Percentiles rank a stretch among this genome's conserved stretches.
Evolutionary conservation across 2,329 filamentous ascomycete genomes (phyloP).

Genomic region (Aspergillus quadricinctus): DNA sequence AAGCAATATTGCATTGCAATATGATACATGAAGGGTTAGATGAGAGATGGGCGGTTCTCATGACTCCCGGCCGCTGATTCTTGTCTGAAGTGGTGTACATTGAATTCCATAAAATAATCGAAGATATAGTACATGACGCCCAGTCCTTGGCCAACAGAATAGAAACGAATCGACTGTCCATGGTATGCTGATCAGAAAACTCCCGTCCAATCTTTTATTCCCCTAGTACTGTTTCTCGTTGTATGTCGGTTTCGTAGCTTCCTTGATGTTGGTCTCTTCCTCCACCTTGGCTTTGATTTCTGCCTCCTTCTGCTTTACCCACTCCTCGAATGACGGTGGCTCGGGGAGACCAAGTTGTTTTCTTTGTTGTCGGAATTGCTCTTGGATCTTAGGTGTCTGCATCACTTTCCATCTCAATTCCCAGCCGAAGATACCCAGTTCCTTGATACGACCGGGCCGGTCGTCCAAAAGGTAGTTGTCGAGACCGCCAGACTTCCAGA

Average conservation of each 20-base stretch:
- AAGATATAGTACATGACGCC: constrained; percentile 1
- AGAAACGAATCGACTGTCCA: constrained; percentile 2
- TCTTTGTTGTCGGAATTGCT: constrained; percentile 63
- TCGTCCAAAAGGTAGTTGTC: constrained; percentile 86
- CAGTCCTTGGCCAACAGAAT: neutral
- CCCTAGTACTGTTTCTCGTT: constrained; percentile 26
- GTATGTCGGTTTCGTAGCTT: constrained; percentile 28
- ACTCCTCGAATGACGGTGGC: constrained; percentile 40
- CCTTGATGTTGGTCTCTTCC: constrained; percentile 30
- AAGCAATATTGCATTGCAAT: neutral
- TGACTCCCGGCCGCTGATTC: neutral
- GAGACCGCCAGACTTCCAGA: constrained; percentile 81
- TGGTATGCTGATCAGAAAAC: neutral
- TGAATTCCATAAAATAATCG: neutral
- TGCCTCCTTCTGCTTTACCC: constrained; percentile 40
- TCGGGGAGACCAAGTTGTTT: constrained; percentile 60
- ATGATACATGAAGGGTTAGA: neutral
- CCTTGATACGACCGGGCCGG: constrained; percentile 72
- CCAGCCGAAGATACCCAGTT: constrained; percentile 89
- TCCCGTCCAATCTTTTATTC: constrained; percentile 1
- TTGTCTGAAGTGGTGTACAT: neutral
- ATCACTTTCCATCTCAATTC: constrained; percentile 83
- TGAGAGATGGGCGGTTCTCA: neutral
- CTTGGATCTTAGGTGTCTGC: constrained; percentile 66
- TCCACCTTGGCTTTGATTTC: constrained; percentile 36